Percentiles rank a stretch among this genome's conserved stretches.
Evolutionary conservation across 192 early-diverging fungal genomes (phyloP).

Genomic region (Coemansia sp.): DNA sequence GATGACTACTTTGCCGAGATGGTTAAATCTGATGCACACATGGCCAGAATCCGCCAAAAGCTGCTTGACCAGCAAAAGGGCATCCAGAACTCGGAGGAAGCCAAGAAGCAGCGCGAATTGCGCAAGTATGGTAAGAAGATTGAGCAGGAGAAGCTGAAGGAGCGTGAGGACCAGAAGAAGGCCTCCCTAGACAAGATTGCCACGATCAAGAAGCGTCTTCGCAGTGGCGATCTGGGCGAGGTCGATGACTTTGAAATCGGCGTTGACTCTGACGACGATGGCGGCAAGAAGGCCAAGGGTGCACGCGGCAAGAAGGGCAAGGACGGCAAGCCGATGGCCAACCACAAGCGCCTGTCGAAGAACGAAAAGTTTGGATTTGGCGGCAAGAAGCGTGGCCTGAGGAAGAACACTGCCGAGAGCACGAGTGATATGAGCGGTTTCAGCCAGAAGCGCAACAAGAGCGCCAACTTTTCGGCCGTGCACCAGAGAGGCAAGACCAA

Average conservation of each 20-base stretch:
- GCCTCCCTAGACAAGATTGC: conserved; percentile 92
- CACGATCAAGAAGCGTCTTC: conserved; percentile 82
- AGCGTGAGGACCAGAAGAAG: conserved; percentile 85
- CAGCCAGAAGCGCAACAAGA: conserved; percentile 52
- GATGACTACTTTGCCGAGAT: conserved; percentile 98
- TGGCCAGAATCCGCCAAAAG: conserved; percentile 85
- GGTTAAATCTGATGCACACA: conserved; percentile 96
- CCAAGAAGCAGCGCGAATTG: conserved; percentile 83
- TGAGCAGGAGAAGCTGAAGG: conserved; percentile 87
- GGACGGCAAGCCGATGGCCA: conserved; percentile 27
- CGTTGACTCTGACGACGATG: conserved; percentile 39
- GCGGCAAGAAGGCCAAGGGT: conserved; percentile 11
- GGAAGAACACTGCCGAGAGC: conserved; percentile 80
- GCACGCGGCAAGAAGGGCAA: conserved; percentile 29
- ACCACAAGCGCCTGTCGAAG: conserved; percentile 66
- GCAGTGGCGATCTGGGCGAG: conserved; percentile 54
- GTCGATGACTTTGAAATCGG: conserved; percentile 55
- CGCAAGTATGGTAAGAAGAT: conserved; percentile 99
- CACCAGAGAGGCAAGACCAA: conserved; percentile 31
- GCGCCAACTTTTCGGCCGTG: conserved; percentile 26
- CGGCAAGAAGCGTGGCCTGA: conserved; percentile 78
- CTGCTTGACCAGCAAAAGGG: conserved; percentile 81
- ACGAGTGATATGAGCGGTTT: conserved; percentile 75
- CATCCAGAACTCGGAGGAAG: conserved; percentile 82
- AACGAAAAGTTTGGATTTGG: conserved; percentile 93